Evolutionary conservation across 768 basidiomycete species (phyloP).

Genomic region (Amanita thiersii): DNA sequence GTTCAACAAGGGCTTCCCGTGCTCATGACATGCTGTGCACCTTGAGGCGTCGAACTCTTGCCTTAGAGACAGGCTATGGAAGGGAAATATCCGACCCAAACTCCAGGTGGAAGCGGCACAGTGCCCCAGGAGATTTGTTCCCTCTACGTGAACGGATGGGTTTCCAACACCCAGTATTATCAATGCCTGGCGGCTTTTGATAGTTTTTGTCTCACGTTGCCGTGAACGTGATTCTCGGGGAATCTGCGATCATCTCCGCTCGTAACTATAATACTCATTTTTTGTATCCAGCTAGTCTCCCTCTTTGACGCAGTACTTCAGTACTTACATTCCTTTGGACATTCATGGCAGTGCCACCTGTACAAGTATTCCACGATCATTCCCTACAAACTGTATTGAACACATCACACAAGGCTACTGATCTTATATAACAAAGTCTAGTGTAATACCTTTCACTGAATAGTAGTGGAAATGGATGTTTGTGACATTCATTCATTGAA

Average conservation of each 20-base stretch:
- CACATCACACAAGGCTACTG: neutral
- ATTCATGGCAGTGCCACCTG: neutral
- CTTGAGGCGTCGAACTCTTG: constrained; percentile 47
- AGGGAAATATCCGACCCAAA: constrained; percentile 21
- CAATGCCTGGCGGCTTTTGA: constrained; percentile 53
- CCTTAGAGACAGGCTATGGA: constrained; percentile 20
- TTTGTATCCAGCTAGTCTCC: too few relatives aligned
- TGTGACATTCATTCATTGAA: neutral
- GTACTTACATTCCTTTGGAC: neutral
- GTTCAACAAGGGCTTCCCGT: constrained; percentile 17
- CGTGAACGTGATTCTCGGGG: neutral
- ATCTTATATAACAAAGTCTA: neutral
- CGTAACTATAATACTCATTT: too few relatives aligned
- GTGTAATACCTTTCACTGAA: neutral
- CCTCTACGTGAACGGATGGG: constrained; percentile 37
- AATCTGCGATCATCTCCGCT: neutral
- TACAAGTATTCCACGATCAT: neutral
- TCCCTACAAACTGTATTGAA: neutral
- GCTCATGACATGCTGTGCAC: constrained; percentile 60
- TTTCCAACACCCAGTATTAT: constrained; percentile 52
- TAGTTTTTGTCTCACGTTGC: neutral
- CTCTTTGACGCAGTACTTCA: too few relatives aligned
- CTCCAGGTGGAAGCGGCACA: constrained; percentile 41
- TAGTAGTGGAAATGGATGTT: neutral
- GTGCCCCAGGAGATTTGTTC: constrained; percentile 57